Evolutionary conservation across 106 monocot species (phyloP).

Genomic region (Alisma plantagoaquatica): DNA sequence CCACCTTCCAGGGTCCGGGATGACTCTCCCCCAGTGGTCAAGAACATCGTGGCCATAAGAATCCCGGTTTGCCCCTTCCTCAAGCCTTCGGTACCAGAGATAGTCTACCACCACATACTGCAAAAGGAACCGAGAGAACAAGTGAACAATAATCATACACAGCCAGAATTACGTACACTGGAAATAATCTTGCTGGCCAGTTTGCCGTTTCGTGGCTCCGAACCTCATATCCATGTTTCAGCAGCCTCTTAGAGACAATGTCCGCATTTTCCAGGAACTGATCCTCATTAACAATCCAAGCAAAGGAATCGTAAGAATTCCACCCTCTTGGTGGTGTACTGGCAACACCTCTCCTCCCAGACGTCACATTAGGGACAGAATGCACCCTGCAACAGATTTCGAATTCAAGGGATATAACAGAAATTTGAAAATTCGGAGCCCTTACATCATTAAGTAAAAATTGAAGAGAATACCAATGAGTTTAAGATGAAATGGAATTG

Average conservation of each 20-base stretch:
- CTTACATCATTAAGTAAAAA: too few relatives aligned
- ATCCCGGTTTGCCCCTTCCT: slow-evolving; percentile 25
- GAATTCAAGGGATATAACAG: too few relatives aligned
- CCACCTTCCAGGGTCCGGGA: slow-evolving; percentile 75
- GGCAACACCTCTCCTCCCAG: slow-evolving; percentile 11
- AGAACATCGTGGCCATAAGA: slow-evolving; percentile 68
- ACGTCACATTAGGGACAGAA: too few relatives aligned
- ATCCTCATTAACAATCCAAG: slow-evolving; percentile 67
- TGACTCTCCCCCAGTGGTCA: slow-evolving; percentile 72
- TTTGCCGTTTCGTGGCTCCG: background rate
- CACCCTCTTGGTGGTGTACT: slow-evolving; percentile 70
- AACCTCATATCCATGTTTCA: slow-evolving; percentile 72
- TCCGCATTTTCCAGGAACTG: slow-evolving; percentile 71
- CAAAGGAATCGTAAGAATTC: slow-evolving; percentile 97
- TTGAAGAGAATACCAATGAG: too few relatives aligned
- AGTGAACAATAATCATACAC: too few relatives aligned
- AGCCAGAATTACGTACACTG: too few relatives aligned
- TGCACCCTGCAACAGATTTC: too few relatives aligned
- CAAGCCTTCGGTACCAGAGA: slow-evolving; percentile 83
- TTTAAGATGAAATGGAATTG: too few relatives aligned
- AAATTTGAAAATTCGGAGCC: too few relatives aligned
- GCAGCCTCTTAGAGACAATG: slow-evolving; percentile 46
- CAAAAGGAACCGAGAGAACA: too few relatives aligned
- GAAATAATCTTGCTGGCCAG: background rate
- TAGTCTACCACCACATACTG: slow-evolving; percentile 91